These are phyloP conservation scores for Metarhizium album DNA, from an alignment of 2,329 filamentous ascomycete species.

Conservation along the genomic window DNA sequence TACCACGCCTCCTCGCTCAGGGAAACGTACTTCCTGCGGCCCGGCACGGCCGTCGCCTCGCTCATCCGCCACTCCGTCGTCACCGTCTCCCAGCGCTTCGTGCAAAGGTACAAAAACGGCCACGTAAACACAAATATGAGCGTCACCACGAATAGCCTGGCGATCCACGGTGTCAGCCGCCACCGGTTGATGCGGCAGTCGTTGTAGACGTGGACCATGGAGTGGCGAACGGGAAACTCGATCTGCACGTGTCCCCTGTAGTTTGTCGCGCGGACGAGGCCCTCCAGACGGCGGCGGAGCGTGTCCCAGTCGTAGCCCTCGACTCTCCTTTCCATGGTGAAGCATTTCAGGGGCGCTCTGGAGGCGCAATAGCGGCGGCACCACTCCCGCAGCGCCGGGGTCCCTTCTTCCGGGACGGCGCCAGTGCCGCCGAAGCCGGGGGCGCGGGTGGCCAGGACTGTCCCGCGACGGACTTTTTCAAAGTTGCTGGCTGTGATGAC, in stretches of 20 bases:
- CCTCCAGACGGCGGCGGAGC: slow-evolving; percentile 40
- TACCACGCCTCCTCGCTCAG: slow-evolving; percentile 51
- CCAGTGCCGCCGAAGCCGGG: slow-evolving; percentile 28
- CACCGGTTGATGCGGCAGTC: slow-evolving; percentile 51
- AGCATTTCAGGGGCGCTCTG: slow-evolving; percentile 44
- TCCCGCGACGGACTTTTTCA: slow-evolving; percentile 55
- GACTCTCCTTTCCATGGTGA: slow-evolving; percentile 41
- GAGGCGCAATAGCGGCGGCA: slow-evolving; percentile 56
- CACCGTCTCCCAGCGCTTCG: slow-evolving; percentile 55
- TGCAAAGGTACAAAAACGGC: slow-evolving; percentile 59
- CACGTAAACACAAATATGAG: slow-evolving; percentile 61
- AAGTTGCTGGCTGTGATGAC: slow-evolving; percentile 44
- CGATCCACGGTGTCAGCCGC: slow-evolving; percentile 53
- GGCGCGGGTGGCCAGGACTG: slow-evolving; percentile 41
- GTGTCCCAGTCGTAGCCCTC: slow-evolving; percentile 48
- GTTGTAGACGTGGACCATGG: slow-evolving; percentile 52
- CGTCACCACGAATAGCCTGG: slow-evolving; percentile 53
- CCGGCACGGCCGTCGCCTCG: slow-evolving; percentile 17
- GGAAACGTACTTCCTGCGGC: slow-evolving; percentile 36
- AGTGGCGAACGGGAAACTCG: slow-evolving; percentile 47
- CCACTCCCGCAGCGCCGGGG: slow-evolving; percentile 42
- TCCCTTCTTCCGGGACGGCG: slow-evolving; percentile 18
- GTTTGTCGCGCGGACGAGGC: slow-evolving; percentile 51
- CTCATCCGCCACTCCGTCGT: slow-evolving; percentile 44
- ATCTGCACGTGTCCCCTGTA: slow-evolving; percentile 54